A percentile compares a stretch with the other conserved stretches of the same genome.
These are phyloP conservation scores for Pleochaeta shiraiana DNA, from an alignment of 2,329 filamentous ascomycete species.

Conservation along the genomic window DNA sequence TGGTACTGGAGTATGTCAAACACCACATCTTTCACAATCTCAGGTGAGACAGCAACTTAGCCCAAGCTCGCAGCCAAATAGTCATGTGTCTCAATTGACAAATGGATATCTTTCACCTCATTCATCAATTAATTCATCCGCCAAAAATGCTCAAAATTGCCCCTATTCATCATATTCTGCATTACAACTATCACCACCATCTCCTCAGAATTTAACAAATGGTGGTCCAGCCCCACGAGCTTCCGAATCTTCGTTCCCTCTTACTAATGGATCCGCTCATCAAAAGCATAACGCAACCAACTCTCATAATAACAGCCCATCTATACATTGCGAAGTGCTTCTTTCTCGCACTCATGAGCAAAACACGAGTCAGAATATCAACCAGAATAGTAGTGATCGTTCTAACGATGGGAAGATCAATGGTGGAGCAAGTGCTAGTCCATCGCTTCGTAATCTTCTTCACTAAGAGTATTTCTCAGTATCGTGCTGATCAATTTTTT, in stretches of 20 bases:
- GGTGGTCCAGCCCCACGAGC: slow-evolving; percentile 21
- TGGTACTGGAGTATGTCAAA: slow-evolving; percentile 14
- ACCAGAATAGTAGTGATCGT: slow-evolving; percentile 15
- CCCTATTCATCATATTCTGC: slow-evolving; percentile 14
- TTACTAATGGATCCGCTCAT: slow-evolving; percentile 24
- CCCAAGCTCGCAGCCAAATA: slow-evolving; percentile 24
- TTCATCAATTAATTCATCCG: slow-evolving; percentile 9
- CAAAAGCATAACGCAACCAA: slow-evolving; percentile 21
- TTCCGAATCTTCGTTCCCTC: slow-evolving; percentile 26
- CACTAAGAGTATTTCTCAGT: slow-evolving; percentile 24
- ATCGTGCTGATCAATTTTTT: not conserved
- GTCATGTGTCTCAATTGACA: slow-evolving; percentile 20
- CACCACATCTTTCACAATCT: slow-evolving; percentile 9
- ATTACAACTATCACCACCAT: slow-evolving; percentile 16
- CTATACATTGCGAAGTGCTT: slow-evolving; percentile 8
- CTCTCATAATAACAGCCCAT: slow-evolving; percentile 14
- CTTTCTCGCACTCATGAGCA: slow-evolving; percentile 16
- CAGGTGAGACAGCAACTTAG: slow-evolving; percentile 10
- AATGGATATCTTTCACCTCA: slow-evolving; percentile 22
- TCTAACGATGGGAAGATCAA: slow-evolving; percentile 25
- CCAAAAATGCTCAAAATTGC: slow-evolving; percentile 15
- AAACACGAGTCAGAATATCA: slow-evolving; percentile 13
- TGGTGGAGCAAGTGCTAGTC: slow-evolving; percentile 54
- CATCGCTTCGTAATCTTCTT: slow-evolving; percentile 52
- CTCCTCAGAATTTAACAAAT: slow-evolving; percentile 18